Evolutionary conservation across 805 yeast species (phyloP), one percentile per base, ranked within the genome.

Genomic region (Spencermartinsiella europaea): DNA sequence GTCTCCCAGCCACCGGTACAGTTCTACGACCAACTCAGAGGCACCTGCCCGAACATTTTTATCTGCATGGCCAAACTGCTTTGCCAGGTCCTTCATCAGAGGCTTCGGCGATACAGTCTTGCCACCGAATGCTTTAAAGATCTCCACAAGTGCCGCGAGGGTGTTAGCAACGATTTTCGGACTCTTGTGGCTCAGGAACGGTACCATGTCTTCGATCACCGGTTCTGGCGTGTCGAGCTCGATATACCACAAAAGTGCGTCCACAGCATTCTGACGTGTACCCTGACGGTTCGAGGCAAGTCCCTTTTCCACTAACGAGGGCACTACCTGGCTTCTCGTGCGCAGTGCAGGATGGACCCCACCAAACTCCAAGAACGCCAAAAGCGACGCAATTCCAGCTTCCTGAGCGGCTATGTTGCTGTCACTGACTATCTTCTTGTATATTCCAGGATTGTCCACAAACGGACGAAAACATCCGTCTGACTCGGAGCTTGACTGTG

Each of bases 381-480:
- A 65, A 4, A 87, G 62, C 5, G 85, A 74, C 2, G 67, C 62
- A 17, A 88, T 68, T 3, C 87, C 98, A 1, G 83, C 69, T 59
- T 93, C 98, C 53, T 89, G 95, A 0, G 98, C 95, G 15, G 84
- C 93, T 16, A 89, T 96, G 61, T 93, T 93, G 27, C 83, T 63
- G 61, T 93, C 99, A 2, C 77, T 71, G 5, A 85, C 81, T 35
- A 82, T 73, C 53, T 72, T 71, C 54, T 76, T 80, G 57, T 81
- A 69, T 2, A 74, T 44, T 7, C 77, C 81, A 0, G 88, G 83
- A 46, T 71, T 74, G 15, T 65, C 59, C 49, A 78, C 60, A 59
- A 75, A 79, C 2, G 69, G 69, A 19, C 64, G 64, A 57, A 84
- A 81, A 40, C 80, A 72, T 2, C 66, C 72, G 53, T 79, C 87